Conservation (phyloP, 371 early-diverging fungal species). For the Aphelidium insulamus region DNA sequence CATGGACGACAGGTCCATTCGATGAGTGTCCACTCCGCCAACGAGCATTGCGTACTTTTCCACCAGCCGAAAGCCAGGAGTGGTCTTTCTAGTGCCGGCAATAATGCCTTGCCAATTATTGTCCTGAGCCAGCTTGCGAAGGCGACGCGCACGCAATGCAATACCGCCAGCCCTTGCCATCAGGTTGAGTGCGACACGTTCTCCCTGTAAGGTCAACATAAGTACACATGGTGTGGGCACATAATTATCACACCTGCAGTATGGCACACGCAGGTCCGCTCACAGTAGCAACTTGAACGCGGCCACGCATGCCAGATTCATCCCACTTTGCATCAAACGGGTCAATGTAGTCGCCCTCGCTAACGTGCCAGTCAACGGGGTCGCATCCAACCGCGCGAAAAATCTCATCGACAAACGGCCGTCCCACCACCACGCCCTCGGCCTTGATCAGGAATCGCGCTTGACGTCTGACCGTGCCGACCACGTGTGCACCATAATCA, state of each 20-base stretch:
- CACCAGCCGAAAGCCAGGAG: conserved; percentile 88
- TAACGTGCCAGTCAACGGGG: conserved; percentile 64
- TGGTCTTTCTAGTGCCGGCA: conserved; percentile 95
- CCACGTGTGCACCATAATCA: conserved; percentile 91
- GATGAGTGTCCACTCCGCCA: conserved; percentile 88
- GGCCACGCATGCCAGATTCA: conserved; percentile 64
- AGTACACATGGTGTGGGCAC: no score
- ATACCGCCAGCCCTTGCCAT: conserved; percentile 84
- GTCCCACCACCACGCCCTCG: conserved; percentile 73
- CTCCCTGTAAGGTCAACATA: no score
- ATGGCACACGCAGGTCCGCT: no score
- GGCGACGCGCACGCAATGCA: conserved; percentile 52
- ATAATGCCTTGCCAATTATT: conserved; percentile 63
- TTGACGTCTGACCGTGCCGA: conserved; percentile 27
- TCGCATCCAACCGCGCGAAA: conserved; percentile 71
- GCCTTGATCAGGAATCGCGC: neutral
- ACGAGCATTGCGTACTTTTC: conserved; percentile 95
- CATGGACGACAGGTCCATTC: conserved; percentile 88
- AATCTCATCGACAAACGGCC: conserved; percentile 84
- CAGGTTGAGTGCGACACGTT: conserved; percentile 83
- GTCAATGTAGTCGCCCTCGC: conserved; percentile 54
- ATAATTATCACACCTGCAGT: no score
- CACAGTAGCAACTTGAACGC: conserved; percentile 63
- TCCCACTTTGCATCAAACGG: conserved; percentile 31
- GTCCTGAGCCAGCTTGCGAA: conserved; percentile 38